These are phyloP conservation scores for Arabidopsis suecica DNA, from an alignment of 345 rosid genomes.

Conservation along the genomic window DNA sequence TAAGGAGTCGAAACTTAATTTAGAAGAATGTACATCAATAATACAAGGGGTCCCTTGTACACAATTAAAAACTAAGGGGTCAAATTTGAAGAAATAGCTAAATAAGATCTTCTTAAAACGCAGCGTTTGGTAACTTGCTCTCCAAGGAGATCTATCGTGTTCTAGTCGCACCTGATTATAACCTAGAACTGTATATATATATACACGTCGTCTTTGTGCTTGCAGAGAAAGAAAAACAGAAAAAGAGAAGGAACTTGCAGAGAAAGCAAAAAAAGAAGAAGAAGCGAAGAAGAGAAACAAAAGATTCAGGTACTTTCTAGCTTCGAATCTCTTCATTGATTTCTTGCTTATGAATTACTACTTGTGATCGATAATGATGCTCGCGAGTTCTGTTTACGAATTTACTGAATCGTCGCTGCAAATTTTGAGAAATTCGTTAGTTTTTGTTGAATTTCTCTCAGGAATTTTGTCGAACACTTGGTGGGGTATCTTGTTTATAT, in stretches of 20 bases:
- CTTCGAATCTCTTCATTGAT: conserved; percentile 13
- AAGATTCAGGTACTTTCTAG: conserved; percentile 9
- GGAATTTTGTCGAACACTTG: conserved; percentile 25
- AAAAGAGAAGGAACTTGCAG: neutral
- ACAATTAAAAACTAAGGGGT: neutral
- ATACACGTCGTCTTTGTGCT: conserved; percentile 16
- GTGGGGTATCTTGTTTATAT: conserved; percentile 4
- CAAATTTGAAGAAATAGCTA: neutral
- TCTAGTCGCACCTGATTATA: neutral
- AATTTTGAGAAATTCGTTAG: neutral
- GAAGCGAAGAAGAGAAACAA: conserved; percentile 12
- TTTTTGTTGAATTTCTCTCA: neutral
- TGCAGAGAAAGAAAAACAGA: conserved; percentile 33
- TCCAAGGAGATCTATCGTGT: conserved; percentile 13
- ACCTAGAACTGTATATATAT: neutral
- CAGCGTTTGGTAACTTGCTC: conserved; percentile 29
- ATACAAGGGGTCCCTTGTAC: neutral
- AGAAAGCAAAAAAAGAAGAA: neutral
- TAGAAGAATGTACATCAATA: neutral
- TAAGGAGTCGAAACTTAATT: conserved; percentile 5
- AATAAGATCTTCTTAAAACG: neutral
- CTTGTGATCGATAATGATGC: neutral
- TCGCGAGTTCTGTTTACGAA: conserved; percentile 15
- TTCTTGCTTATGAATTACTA: neutral
- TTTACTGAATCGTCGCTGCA: neutral